These are phyloP conservation scores for Penicillium sp. DNA, from an alignment of 2,329 filamentous ascomycete species.

Conservation along the genomic window DNA sequence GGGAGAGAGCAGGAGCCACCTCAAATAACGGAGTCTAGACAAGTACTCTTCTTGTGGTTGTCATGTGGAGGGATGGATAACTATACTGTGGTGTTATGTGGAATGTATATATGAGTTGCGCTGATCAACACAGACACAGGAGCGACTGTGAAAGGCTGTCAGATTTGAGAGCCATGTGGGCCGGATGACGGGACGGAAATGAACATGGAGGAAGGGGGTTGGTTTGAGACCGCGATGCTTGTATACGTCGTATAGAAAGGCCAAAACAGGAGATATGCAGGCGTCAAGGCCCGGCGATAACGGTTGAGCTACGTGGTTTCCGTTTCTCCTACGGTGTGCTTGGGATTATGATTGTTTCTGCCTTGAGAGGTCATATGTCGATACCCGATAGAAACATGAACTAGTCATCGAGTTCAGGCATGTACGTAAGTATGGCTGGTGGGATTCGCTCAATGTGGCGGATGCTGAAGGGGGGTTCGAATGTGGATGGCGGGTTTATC, in stretches of 20 bases:
- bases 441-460: neutral
- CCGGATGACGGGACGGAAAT: neutral
- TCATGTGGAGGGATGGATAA: neutral
- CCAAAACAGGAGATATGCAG: neutral
- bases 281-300: neutral
- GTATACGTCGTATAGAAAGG: neutral
- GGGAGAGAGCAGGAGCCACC: neutral
- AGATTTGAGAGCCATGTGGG: constrained; percentile 3
- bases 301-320: neutral
- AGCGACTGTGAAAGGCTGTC: neutral
- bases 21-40: neutral
- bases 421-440: neutral
- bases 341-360: neutral
- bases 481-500: neutral
- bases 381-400: neutral
- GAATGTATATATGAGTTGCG: neutral
- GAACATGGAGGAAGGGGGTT: neutral
- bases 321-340: neutral
- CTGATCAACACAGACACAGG: neutral
- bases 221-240: neutral
- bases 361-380: constrained; percentile 3
- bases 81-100: neutral
- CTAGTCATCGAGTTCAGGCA: constrained; percentile 3
- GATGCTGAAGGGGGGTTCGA: neutral
- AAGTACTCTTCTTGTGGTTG: neutral